Percentiles rank a stretch among this genome's conserved stretches.
Conservation (phyloP, 2,329 filamentous ascomycete species). For the Fusarium pseudoanthophilum region DNA sequence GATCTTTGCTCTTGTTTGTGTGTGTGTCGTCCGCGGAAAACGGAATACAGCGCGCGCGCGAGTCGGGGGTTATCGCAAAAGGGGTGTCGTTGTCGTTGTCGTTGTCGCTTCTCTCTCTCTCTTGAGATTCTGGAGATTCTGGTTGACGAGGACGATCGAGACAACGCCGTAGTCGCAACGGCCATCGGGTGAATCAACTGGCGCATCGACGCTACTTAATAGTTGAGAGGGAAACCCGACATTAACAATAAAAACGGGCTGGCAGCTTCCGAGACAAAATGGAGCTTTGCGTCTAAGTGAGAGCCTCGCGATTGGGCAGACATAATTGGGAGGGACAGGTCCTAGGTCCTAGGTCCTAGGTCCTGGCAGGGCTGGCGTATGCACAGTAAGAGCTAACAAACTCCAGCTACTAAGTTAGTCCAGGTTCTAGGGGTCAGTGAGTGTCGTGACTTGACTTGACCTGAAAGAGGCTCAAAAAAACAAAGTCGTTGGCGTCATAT, state of each 20-base stretch:
- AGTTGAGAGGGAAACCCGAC: slow-evolving; percentile 10
- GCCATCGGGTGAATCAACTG: slow-evolving; percentile 20
- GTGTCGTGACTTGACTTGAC: not conserved
- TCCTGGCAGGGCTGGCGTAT: slow-evolving; percentile 9
- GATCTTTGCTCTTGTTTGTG: slow-evolving; percentile 15
- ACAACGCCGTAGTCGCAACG: not conserved
- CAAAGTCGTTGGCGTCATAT: slow-evolving; percentile 40
- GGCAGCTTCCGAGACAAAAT: slow-evolving; percentile 26
- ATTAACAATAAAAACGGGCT: slow-evolving; percentile 17
- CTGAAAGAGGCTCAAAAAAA: slow-evolving; percentile 9
- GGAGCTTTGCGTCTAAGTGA: not conserved
- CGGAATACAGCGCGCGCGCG: not conserved
- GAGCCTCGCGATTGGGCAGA: slow-evolving; percentile 3
- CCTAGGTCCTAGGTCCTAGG: too few species aligned
- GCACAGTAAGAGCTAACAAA: slow-evolving; percentile 7
- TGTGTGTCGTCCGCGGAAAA: not conserved
- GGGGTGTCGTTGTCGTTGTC: not conserved
- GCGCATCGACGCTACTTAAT: slow-evolving; percentile 36
- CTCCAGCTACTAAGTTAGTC: not conserved
- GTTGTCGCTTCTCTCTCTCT: not conserved
- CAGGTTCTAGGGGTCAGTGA: slow-evolving; percentile 2
- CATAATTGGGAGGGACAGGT: not conserved
- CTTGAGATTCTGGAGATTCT: not conserved
- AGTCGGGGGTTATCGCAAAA: not conserved
- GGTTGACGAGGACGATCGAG: slow-evolving; percentile 29